Base-by-base conservation (phyloP, 1,284 basidiomycete genomes). In the Veloporphyrellus conicus region DNA sequence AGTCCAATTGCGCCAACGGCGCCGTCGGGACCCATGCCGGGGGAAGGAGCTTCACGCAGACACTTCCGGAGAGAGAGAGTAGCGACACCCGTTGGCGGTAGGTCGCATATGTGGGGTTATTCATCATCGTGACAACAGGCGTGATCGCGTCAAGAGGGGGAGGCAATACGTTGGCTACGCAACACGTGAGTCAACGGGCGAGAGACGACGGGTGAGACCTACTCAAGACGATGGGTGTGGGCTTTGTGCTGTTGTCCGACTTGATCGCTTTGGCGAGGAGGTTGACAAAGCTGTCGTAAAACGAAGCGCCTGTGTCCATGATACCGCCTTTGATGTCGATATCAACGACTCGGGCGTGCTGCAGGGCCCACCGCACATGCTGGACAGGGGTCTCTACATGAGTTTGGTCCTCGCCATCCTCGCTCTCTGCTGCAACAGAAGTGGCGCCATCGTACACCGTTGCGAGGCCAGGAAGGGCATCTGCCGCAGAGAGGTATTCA, bases 21-120 rank as follows among this genome's bases (percentile, higher is more conserved):
- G 69, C 67, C 32, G 58, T 52, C 23, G 67, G 66, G 34, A 63
- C 73, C 79, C 88, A 88, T 1, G 78, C 68, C 0, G 91, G 92
- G 2, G 92, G 91, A 4, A 87, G 71, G 58, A 87, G 87, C 62
- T 90, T 91, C 62, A 93, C 70, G 64, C 77, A 79, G 14, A 88
- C 72, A 61, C 82, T 79, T 15, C 86, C 79, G 58, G 85, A 80
- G 43, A 94, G 77, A 6, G 89, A 92, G 31, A 94, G 73, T 2
- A 84, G 74, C 2, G 89, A 84, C 15, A 82, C 76, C 47, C 85
- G 85, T 5, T 81, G 75, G 59, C 90, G 83, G 68, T 89, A 91
- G 28, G 78, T 74, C 23, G 78, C 73, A 65, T 92, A 93, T 6
- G 74, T 75, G 2, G 82, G 78, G 54, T 90, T 83, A 41, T 80